Evolutionary conservation across 306 rosid species (phyloP).

Genomic region (Mimosa bimucronata): DNA sequence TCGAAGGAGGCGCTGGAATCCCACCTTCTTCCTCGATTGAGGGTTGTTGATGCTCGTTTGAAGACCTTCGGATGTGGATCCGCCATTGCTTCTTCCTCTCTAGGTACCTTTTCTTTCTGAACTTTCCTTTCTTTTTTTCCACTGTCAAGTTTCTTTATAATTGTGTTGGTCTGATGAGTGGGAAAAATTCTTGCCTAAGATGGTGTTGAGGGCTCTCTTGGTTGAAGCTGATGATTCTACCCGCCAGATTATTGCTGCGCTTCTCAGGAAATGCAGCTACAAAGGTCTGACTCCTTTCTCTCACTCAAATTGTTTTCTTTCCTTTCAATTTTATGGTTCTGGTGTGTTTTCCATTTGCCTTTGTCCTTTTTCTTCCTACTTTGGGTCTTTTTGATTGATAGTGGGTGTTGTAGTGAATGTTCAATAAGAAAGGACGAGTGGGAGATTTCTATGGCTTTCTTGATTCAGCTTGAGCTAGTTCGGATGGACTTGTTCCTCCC

Average conservation of each 20-base stretch:
- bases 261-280: conserved; percentile 90
- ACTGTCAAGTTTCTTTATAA: too few relatives aligned
- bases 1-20: too few relatives aligned
- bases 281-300: conserved; percentile 54
- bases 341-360: neutral
- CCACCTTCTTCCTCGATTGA: too few relatives aligned
- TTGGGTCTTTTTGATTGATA: conserved; percentile 1
- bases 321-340: conserved; percentile 19
- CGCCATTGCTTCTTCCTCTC: too few relatives aligned
- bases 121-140: too few relatives aligned
- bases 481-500: neutral
- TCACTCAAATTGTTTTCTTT: neutral
- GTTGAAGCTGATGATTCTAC: conserved; percentile 98
- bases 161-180: conserved; percentile 75
- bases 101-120: too few relatives aligned
- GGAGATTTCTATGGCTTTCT: neutral
- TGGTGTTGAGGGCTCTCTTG: conserved; percentile 73
- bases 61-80: too few relatives aligned
- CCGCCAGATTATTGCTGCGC: conserved; percentile 88
- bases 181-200: conserved; percentile 76
- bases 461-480: neutral
- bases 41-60: too few relatives aligned
- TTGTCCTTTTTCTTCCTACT: neutral
- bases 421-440: neutral
- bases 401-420: neutral